A percentile compares a stretch with the other conserved stretches of the same genome.
These are phyloP conservation scores for Petunia axillaris DNA, from an alignment of 257 asterid genomes.

Conservation along the genomic window DNA sequence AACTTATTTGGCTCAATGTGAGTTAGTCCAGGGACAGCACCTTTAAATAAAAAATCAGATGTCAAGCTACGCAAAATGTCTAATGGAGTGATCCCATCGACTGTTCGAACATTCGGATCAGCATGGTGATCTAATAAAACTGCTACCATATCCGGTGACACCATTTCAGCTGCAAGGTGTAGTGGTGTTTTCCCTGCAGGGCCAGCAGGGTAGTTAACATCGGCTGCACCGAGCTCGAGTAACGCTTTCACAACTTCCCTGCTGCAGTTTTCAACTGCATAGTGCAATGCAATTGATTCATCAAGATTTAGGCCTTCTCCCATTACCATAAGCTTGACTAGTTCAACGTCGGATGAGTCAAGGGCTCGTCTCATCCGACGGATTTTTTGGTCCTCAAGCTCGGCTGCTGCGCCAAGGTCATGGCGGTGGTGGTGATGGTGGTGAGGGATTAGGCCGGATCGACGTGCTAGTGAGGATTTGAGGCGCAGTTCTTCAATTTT, in stretches of 20 bases:
- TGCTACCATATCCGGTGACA: constrained; percentile 97
- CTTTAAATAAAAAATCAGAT: constrained; percentile 85
- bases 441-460: constrained; percentile 53
- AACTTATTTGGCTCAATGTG: constrained; percentile 87
- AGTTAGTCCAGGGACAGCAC: constrained; percentile 78
- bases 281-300: constrained; percentile 81
- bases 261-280: constrained; percentile 85
- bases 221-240: constrained; percentile 94
- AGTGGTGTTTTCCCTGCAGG: constrained; percentile 88
- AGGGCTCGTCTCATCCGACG: constrained; percentile 92
- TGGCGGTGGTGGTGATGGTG: constrained; percentile 59
- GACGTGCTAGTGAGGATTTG: constrained; percentile 67
- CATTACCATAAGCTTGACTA: constrained; percentile 98
- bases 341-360: constrained; percentile 90
- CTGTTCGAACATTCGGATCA: constrained; percentile 79
- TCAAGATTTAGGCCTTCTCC: constrained; percentile 94
- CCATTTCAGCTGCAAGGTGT: constrained; percentile 93
- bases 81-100: constrained; percentile 79
- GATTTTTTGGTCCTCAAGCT: constrained; percentile 85
- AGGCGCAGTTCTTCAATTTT: constrained; percentile 91
- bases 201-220: constrained; percentile 87
- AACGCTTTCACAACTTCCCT: constrained; percentile 86
- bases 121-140: constrained; percentile 96
- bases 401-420: constrained; percentile 52
- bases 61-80: constrained; percentile 92